Evolutionary conservation across 352 stramenopile species (phyloP), one percentile per base, ranked within the genome.

Genomic region (Globisporangium abappressorium): DNA sequence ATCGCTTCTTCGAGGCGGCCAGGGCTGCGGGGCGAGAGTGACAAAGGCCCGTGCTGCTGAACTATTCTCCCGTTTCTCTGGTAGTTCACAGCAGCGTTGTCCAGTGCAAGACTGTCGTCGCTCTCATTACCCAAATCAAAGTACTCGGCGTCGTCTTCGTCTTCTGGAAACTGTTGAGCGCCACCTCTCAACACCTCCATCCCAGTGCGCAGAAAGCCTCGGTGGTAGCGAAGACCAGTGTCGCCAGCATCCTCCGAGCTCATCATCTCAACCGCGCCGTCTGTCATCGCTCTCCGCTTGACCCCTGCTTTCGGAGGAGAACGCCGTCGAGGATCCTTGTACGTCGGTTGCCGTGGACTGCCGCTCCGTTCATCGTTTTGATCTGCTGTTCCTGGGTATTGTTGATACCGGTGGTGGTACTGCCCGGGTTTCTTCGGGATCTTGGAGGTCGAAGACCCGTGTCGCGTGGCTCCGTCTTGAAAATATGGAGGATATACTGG

Each of bases 401-500:
- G 24, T n/a, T 28, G 43, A 33, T 64, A 51, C 11, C 46, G 36
- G 12, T 58, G 51, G 14, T 56, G 22, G 1, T 46, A 47, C 22
- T 77, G 46, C 28, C 33, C 22, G 24, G 46, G 62, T 49, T 66
- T 65, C 5, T 38, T 47, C 14, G 63, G 46, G 3, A 59, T 47
- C 59, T 51, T 64, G 30, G 41, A 46, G 28, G 54, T 28, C 30
- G 38, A 11, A 24, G 30, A 28, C 5, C 46, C 43, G 72, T 77
- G 0, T 14, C 57, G 51, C 54, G 57, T 8, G 14, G 57, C 12
- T 54, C 38, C 41, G 36, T 70, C 59, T 33, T 53, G 55, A 68
- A 89, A 90, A 53, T 75, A 90, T 12, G 82, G 81, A 12, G 84
- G 76, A 18, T 81, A 84, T 7, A 78, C 70, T 1, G 84, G 76